Evolutionary conservation across 2,329 filamentous ascomycete species (phyloP).

Genomic region (Lecanicillium sp.): DNA sequence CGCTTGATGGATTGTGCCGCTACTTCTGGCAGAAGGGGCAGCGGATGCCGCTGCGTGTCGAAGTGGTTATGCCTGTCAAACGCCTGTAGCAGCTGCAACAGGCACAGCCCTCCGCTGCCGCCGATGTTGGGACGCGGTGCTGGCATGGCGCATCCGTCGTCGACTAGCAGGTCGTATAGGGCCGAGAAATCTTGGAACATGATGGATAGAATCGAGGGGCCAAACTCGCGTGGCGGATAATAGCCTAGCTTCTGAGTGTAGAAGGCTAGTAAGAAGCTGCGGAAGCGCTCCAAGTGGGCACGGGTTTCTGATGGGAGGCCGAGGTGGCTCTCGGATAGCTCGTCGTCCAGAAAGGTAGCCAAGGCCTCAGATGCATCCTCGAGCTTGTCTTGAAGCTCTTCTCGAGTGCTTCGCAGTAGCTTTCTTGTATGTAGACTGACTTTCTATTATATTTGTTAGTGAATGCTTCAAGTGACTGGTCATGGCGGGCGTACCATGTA

Average conservation of each 20-base stretch:
- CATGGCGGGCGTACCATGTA: slow-evolving; percentile 44
- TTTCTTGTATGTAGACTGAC: slow-evolving; percentile 49
- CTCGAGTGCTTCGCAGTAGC: slow-evolving; percentile 54
- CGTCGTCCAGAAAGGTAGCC: slow-evolving; percentile 61
- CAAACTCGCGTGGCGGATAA: slow-evolving; percentile 60
- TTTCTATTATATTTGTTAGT: slow-evolving; percentile 25
- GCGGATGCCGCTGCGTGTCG: slow-evolving; percentile 51
- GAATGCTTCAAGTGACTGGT: background rate
- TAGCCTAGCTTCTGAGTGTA: slow-evolving; percentile 63
- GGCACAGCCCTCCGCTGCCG: slow-evolving; percentile 61
- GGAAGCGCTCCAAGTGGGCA: slow-evolving; percentile 65
- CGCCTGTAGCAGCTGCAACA: slow-evolving; percentile 56
- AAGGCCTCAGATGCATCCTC: slow-evolving; percentile 50
- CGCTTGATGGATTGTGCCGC: slow-evolving; percentile 16
- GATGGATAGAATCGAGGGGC: slow-evolving; percentile 47
- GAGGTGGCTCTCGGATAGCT: slow-evolving; percentile 59
- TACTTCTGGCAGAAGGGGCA: slow-evolving; percentile 57
- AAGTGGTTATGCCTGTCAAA: slow-evolving; percentile 59
- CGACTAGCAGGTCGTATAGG: slow-evolving; percentile 64
- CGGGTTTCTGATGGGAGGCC: slow-evolving; percentile 53
- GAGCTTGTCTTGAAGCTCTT: slow-evolving; percentile 60
- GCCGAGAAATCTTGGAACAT: slow-evolving; percentile 65
- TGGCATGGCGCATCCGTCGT: slow-evolving; percentile 44
- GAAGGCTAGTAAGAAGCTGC: slow-evolving; percentile 58
- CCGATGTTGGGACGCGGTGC: slow-evolving; percentile 33